Evolutionary conservation across 2,329 filamentous ascomycete species (phyloP).

Genomic region (Eutypa lata): DNA sequence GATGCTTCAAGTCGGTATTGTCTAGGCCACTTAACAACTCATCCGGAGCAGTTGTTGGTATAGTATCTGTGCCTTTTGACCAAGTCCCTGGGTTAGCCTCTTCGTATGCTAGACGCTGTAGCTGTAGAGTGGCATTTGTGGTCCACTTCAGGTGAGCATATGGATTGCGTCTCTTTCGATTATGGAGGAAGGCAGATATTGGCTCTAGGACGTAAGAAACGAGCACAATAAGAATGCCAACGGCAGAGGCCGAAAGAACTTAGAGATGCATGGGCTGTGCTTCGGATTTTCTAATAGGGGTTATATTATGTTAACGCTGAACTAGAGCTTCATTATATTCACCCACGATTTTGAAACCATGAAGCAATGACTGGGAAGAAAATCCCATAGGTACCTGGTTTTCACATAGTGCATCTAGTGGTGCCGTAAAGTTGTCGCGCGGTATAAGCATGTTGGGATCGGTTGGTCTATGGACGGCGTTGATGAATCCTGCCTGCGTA

Average conservation of each 20-base stretch:
- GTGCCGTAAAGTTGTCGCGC: not conserved
- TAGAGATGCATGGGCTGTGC: slow-evolving; percentile 17
- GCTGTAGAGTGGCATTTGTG: slow-evolving; percentile 17
- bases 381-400: not conserved
- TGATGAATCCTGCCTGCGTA: slow-evolving; percentile 2
- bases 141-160: slow-evolving; percentile 19
- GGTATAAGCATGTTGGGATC: not conserved
- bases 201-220: slow-evolving; percentile 14
- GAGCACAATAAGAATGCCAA: slow-evolving; percentile 13
- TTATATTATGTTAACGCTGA: not conserved
- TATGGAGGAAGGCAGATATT: slow-evolving; percentile 6
- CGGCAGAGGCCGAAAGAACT: slow-evolving; percentile 19
- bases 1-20: not conserved
- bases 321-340: not conserved
- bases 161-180: slow-evolving; percentile 1
- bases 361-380: not conserved
- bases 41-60: not conserved
- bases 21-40: not conserved
- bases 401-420: not conserved
- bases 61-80: not conserved
- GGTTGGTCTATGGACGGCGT: not conserved
- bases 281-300: slow-evolving; percentile 20
- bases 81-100: not conserved
- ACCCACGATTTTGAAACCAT: not conserved
- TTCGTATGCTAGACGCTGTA: slow-evolving; percentile 14